Evolutionary conservation across 805 yeast genomes (phyloP), one percentile per base, ranked within the genome.

Genomic region (Sporopachydermia lactativora): DNA sequence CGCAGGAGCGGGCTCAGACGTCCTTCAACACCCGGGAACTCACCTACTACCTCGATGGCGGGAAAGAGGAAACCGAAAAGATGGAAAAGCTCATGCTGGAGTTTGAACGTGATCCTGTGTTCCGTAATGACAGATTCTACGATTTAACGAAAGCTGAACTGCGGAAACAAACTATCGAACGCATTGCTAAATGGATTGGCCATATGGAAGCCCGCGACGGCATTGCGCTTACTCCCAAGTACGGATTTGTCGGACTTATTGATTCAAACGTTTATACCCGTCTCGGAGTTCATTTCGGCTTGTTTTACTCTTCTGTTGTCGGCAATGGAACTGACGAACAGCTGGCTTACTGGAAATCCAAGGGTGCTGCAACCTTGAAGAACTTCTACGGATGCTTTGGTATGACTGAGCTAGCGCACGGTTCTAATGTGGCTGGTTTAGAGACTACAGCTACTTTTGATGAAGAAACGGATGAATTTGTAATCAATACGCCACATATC

Each of bases 321-420:
- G 95, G 96, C 46, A 81, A 82, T 51, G 97, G 96, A 48, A 80
- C 96, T 5, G 70, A 73, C 24, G 83, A 75, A 43, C 97, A 88
- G 65, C 71, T 79, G 51, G 65, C 75, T 36, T 89, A 78, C 62
- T 88, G 96, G 96, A 70, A 85, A 41, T 62, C 66, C 44, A 51
- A 49, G 17, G 69, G 69, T 19, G 65, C 67, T 4, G 56, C 53
- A 3, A 48, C 50, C 37, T 48, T 62, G 34, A 45, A 46, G 19
- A 55, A 60, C 41, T 53, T 66, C 39, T 81, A 77, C 52, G 96
- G 96, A 18, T 86, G 95, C 60, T 85, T 85, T 61, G 85, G 81
- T 37, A 85, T 85, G 96, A 86, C 95, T 13, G 96, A 85, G 62
- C 58, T 85, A 50, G 94, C 84, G 4, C 96, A 85, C 57, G 96